Conservation (phyloP, 768 basidiomycete genomes). For the Amanita muscaria region DNA sequence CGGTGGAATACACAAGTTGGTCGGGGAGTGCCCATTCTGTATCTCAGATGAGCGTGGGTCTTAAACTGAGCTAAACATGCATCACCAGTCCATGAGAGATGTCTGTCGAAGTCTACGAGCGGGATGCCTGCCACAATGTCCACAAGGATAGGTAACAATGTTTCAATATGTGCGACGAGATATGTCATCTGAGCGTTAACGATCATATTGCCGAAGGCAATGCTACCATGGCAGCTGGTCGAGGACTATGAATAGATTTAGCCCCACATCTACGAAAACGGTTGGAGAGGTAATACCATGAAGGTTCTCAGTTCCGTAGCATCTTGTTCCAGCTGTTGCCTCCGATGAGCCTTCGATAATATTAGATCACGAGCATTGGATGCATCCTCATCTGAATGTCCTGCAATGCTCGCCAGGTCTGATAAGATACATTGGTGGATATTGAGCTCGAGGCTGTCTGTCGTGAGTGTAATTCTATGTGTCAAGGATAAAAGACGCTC, state of each 20-base stretch:
- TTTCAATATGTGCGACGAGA: conserved; percentile 41
- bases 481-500: conserved; percentile 12
- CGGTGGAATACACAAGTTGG: conserved; percentile 71
- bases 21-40: conserved; percentile 84
- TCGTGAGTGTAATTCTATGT: conserved; percentile 1
- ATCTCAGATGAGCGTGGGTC: conserved; percentile 4
- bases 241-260: conserved; percentile 40
- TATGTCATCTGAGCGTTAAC: conserved; percentile 50
- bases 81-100: conserved; percentile 73
- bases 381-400: conserved; percentile 37
- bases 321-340: conserved; percentile 11
- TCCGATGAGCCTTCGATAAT: conserved; percentile 42
- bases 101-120: conserved; percentile 67
- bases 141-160: conserved; percentile 49
- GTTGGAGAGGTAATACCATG: conserved; percentile 9
- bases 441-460: conserved; percentile 62
- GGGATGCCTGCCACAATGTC: conserved; percentile 68
- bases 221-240: conserved; percentile 68
- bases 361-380: conserved; percentile 47
- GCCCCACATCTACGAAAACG: background rate
- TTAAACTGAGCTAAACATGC: background rate
- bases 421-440: conserved; percentile 68
- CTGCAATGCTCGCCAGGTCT: conserved; percentile 58
- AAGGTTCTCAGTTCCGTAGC: conserved; percentile 10
- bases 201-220: conserved; percentile 76